Conservation (phyloP, 257 asterid genomes). For the Solanum verrucosum region DNA sequence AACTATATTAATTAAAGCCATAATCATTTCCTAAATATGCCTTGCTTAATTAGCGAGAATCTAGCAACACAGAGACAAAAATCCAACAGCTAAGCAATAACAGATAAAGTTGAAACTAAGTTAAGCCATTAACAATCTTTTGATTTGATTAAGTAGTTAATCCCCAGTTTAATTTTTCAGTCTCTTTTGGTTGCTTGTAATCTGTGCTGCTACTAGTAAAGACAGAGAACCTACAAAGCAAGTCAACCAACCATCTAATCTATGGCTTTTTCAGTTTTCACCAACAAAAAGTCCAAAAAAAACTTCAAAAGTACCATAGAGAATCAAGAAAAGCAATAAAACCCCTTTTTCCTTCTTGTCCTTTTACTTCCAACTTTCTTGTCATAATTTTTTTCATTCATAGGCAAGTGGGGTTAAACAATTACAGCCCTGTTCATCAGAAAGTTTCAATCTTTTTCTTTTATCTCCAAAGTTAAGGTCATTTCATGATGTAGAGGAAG, state of each 20-base stretch:
- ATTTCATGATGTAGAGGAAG: background rate
- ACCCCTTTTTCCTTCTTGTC: background rate
- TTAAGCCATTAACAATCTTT: background rate
- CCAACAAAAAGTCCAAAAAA: constrained; percentile 13
- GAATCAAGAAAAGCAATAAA: background rate
- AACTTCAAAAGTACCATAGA: background rate
- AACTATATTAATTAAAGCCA: background rate
- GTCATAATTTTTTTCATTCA: background rate
- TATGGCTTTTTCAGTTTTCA: background rate
- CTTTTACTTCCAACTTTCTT: background rate
- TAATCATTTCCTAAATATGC: background rate
- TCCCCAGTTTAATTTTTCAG: background rate
- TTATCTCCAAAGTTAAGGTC: background rate
- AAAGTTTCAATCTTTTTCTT: background rate
- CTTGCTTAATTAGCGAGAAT: background rate
- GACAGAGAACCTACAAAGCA: background rate
- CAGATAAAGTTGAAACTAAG: background rate
- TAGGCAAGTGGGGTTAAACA: background rate
- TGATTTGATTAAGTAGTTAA: background rate
- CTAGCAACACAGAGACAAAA: background rate
- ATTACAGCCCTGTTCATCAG: background rate
- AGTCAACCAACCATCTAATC: constrained; percentile 43
- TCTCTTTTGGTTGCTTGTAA: background rate
- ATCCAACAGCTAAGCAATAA: background rate
- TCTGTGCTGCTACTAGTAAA: background rate